These are phyloP conservation scores for Gamsiella multidivaricata DNA, from an alignment of 192 early-diverging fungal species.

Conservation along the genomic window DNA sequence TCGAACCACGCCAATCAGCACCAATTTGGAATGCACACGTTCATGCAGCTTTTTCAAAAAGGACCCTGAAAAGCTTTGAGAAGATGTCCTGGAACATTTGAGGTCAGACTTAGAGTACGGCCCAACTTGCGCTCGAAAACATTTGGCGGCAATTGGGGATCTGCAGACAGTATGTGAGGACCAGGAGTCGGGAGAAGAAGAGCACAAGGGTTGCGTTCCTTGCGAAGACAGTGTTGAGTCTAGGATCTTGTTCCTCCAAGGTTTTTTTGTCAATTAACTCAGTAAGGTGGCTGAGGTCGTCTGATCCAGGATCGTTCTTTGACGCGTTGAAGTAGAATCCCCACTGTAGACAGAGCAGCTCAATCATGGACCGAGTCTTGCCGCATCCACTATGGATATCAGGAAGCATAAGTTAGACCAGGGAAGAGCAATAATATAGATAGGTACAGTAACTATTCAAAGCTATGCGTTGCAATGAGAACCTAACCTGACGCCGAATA, in stretches of 20 bases:
- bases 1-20: too few relatives aligned
- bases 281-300: slow-evolving; percentile 4
- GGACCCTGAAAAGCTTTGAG: too few relatives aligned
- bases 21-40: too few relatives aligned
- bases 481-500: too few relatives aligned
- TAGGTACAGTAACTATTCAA: too few relatives aligned
- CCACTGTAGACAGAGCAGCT: slow-evolving; percentile 31
- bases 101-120: slow-evolving; percentile 25
- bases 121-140: slow-evolving; percentile 20
- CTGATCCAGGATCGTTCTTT: neutral
- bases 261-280: slow-evolving; percentile 2
- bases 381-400: too few relatives aligned
- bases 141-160: slow-evolving; percentile 9
- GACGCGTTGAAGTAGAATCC: slow-evolving; percentile 28
- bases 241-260: neutral
- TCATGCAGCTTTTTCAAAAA: too few relatives aligned
- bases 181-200: slow-evolving; percentile 25
- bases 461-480: too few relatives aligned
- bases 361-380: slow-evolving; percentile 19
- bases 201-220: slow-evolving; percentile 20
- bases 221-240: slow-evolving; percentile 14
- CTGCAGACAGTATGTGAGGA: slow-evolving; percentile 20
- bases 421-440: too few relatives aligned
- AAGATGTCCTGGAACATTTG: neutral
- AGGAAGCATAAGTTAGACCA: too few relatives aligned